Percentiles rank a stretch among this genome's conserved stretches.
Conservation (phyloP, 306 rosid genomes). For the Sphenostylis stenocarpa region DNA sequence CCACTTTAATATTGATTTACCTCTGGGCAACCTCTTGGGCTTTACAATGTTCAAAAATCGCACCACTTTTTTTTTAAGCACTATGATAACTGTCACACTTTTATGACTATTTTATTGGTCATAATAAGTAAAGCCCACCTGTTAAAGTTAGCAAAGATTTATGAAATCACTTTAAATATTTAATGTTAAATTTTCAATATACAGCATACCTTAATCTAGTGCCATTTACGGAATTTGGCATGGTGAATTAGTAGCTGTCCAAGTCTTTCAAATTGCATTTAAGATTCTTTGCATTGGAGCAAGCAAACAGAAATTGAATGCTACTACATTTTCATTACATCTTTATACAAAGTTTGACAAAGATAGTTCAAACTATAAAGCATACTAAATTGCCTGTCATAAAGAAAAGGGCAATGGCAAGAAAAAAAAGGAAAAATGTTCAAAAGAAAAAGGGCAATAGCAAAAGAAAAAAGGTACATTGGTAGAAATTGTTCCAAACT, state of each 20-base stretch:
- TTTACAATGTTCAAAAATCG: neutral
- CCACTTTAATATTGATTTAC: neutral
- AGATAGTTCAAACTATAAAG: slow-evolving; percentile 32
- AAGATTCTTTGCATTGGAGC: neutral
- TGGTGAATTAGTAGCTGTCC: neutral
- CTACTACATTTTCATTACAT: slow-evolving; percentile 35
- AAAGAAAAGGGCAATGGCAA: neutral
- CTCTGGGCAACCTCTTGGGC: neutral
- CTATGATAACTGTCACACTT: neutral
- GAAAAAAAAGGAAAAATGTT: neutral
- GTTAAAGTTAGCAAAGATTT: too few relatives aligned
- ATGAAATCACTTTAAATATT: too few relatives aligned
- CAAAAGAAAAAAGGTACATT: neutral
- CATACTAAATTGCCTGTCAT: slow-evolving; percentile 23
- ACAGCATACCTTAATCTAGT: neutral
- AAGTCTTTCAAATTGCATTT: neutral
- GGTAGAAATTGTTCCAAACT: slow-evolving; percentile 34
- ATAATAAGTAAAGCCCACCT: too few relatives aligned
- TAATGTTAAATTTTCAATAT: neutral
- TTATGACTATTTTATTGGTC: neutral
- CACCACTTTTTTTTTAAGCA: neutral
- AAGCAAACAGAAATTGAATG: slow-evolving; percentile 19
- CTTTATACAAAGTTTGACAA: slow-evolving; percentile 29
- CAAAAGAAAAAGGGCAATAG: neutral
- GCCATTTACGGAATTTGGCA: neutral